phyloP scores from a whole-genome alignment of 2,329 filamentous ascomycete genomes.

The Cytospora schulzeri region DNA sequence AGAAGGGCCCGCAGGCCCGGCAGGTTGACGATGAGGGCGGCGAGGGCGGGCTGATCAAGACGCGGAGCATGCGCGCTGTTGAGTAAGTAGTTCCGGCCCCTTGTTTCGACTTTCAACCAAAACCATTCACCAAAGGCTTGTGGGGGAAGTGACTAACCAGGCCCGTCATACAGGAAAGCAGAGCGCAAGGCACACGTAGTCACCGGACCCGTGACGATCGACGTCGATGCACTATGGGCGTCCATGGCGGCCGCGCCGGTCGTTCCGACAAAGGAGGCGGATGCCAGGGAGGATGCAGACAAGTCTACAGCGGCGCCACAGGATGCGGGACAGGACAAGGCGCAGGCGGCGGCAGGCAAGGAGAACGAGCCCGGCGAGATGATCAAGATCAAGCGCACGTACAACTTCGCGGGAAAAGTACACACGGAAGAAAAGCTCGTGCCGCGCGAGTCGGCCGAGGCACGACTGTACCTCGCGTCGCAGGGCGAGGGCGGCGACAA shows the following conservation, averaged over 20 bases:
- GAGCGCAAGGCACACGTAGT: slow-evolving; percentile 56
- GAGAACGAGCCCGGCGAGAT: slow-evolving; percentile 39
- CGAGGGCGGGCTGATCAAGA: slow-evolving; percentile 70
- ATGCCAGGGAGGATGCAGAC: neutral
- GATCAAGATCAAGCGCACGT: slow-evolving; percentile 70
- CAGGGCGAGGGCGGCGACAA: slow-evolving; percentile 38
- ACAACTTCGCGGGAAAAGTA: slow-evolving; percentile 74
- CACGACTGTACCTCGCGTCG: slow-evolving; percentile 63
- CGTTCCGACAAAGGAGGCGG: slow-evolving; percentile 31
- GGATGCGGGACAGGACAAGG: slow-evolving; percentile 29
- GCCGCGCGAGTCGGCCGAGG: slow-evolving; percentile 65
- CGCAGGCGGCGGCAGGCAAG: slow-evolving; percentile 19
- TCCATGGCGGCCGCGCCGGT: slow-evolving; percentile 59
- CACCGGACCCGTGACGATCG: slow-evolving; percentile 65
- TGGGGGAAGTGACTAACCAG: slow-evolving; percentile 17
- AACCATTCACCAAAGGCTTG: neutral
- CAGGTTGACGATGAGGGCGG: slow-evolving; percentile 48
- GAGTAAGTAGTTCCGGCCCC: slow-evolving; percentile 50
- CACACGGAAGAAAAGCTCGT: slow-evolving; percentile 74
- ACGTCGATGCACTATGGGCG: slow-evolving; percentile 72
- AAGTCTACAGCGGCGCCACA: slow-evolving; percentile 21
- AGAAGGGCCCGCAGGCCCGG: slow-evolving; percentile 43
- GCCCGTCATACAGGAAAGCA: slow-evolving; percentile 49
- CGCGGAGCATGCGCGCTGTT: slow-evolving; percentile 67
- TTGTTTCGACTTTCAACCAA: neutral